Evolutionary conservation across 1,284 basidiomycete genomes (phyloP).

Genomic region (Rhizopogon parksii): DNA sequence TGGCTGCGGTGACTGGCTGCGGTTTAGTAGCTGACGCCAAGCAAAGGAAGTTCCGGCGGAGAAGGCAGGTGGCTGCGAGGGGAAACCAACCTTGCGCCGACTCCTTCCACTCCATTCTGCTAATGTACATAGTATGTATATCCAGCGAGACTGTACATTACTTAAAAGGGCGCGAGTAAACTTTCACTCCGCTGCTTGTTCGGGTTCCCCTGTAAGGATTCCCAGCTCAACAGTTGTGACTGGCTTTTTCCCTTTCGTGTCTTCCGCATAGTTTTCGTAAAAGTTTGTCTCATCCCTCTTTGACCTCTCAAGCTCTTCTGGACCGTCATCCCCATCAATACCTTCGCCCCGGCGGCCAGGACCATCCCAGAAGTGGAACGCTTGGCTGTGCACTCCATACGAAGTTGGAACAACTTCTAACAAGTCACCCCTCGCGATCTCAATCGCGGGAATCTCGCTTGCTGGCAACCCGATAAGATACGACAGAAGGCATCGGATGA

Average conservation of each 20-base stretch:
- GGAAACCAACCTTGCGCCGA: background rate
- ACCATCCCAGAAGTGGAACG: constrained; percentile 91
- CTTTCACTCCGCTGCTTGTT: background rate
- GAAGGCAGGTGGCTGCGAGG: background rate
- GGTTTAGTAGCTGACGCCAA: background rate
- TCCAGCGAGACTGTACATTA: background rate
- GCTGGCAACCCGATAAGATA: constrained; percentile 94
- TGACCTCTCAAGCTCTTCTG: constrained; percentile 28
- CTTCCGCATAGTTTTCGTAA: constrained; percentile 82
- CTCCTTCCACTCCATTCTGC: background rate
- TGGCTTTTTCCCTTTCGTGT: constrained; percentile 64
- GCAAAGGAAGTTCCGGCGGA: background rate
- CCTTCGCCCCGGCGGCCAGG: constrained; percentile 55
- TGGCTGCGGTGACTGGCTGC: background rate
- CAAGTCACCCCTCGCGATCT: constrained; percentile 86
- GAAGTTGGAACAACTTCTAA: constrained; percentile 86
- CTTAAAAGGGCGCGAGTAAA: background rate
- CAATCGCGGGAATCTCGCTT: constrained; percentile 93
- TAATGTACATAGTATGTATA: background rate
- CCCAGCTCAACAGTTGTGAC: constrained; percentile 27
- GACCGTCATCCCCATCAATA: constrained; percentile 29
- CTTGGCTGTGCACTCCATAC: constrained; percentile 83
- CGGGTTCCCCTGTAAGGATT: constrained; percentile 10
- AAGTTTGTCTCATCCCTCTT: constrained; percentile 65
- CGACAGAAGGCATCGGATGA: constrained; percentile 90